Base-by-base conservation (phyloP, 805 yeast genomes). In the Starmerella potacharoeniae region DNA sequence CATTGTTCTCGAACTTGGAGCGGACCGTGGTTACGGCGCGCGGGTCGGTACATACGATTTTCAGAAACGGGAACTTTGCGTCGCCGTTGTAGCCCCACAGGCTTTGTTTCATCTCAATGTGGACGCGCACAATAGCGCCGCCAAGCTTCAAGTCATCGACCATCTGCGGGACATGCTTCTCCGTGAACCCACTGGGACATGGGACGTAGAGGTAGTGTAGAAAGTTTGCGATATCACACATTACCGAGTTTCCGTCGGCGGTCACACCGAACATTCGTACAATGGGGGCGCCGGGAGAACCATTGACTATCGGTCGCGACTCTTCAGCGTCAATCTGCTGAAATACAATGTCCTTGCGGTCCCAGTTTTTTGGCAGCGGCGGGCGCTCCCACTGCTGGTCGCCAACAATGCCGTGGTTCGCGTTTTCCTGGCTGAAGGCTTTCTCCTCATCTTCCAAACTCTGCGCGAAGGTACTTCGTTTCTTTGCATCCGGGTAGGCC, bases 261-360 rank as follows among this genome's bases (percentile, higher is more conserved):
- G 97, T 89, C 41, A 95, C 89, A 55, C 99, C 99, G 69, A 90
- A 93, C 65, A 95, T 84, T 54, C 96, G 77, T 0, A 90, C 86
- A 5, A 65, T 66, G 4, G 39, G 79, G 9, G 37, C 31, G 8
- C 40, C 31, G 11, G 16, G 31, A 3, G 40, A 6, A 5, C 4
- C 30, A 5, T 34, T 34, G 16, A 11, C 30, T 10, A 16, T 17
- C 5, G 46, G 30, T 36, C 49, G 34, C 17, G 55, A 78, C 64
- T 93, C 98, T 64, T 93, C 97, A 1, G 95, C 96, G 68, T 93
- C 98, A 63, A 93, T 73, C 65, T 93, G 98, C 69, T 93, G 97
- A 54, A 63, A 61, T 1, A 49, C 28, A 16, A 61, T 47, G 16
- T 50, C 63, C 7, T 55, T 50, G 47, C 46, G 14, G 85, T 75